Evolutionary conservation across 2,329 filamentous ascomycete species (phyloP).

Genomic region (Claviceps sp.): DNA sequence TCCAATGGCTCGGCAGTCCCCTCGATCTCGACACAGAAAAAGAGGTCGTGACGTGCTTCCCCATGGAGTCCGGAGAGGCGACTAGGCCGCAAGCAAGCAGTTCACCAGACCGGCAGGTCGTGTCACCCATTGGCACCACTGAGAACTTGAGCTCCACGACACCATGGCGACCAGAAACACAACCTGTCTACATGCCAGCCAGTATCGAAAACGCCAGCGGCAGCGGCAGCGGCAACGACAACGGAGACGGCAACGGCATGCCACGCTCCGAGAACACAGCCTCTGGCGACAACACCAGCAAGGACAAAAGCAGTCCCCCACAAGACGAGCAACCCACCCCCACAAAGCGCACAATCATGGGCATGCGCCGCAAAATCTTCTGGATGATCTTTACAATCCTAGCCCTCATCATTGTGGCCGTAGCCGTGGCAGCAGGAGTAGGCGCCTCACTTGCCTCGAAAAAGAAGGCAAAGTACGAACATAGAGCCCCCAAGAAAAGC

Average conservation of each 20-base stretch:
- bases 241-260: not conserved
- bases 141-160: not conserved
- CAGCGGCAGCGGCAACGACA: not conserved
- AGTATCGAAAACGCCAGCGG: not conserved
- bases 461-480: not conserved
- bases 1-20: not conserved
- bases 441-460: not conserved
- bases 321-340: not conserved
- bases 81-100: not conserved
- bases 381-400: not conserved
- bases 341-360: not conserved
- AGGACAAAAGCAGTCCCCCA: not conserved
- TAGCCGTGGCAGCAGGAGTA: not conserved
- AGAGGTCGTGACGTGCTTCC: not conserved
- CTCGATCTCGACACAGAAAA: not conserved
- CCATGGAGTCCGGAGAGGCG: not conserved
- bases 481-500: no score
- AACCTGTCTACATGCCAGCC: not conserved
- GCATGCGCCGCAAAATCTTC: constrained; percentile 1
- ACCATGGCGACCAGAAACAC: not conserved
- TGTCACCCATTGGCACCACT: not conserved
- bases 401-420: not conserved
- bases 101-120: not conserved
- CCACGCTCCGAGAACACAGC: not conserved
- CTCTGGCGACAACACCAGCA: not conserved